Evolutionary conservation across 306 rosid genomes (phyloP).

Genomic region (Cicer arietinum): DNA sequence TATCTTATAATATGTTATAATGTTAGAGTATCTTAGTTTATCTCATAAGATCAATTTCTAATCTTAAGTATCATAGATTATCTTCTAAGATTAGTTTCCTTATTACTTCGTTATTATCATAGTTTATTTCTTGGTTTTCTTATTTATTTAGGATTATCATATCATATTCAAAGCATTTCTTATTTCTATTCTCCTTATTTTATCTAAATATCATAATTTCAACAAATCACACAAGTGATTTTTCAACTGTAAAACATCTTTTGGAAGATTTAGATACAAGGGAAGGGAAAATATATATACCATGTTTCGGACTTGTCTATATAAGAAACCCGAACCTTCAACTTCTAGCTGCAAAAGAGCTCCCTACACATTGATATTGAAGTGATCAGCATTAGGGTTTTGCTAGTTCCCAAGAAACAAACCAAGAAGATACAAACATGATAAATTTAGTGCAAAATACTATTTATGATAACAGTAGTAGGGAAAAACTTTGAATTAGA

Average conservation of each 20-base stretch:
- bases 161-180: too few species aligned
- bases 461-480: background rate
- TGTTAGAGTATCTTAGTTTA: too few species aligned
- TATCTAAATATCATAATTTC: too few species aligned
- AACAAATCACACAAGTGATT: background rate
- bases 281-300: conserved; percentile 47
- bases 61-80: too few species aligned
- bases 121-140: too few species aligned
- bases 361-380: conserved; percentile 44
- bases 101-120: too few species aligned
- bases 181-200: too few species aligned
- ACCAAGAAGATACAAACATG: background rate
- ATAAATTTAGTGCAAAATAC: conserved; percentile 28
- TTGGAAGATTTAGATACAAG: conserved; percentile 10
- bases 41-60: too few species aligned
- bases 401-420: conserved; percentile 8
- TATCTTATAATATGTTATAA: too few species aligned
- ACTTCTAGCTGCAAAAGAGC: conserved; percentile 66
- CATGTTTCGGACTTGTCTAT: conserved; percentile 97
- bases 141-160: too few species aligned
- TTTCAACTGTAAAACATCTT: conserved; percentile 14
- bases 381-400: conserved; percentile 26
- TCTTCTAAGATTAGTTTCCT: too few species aligned
- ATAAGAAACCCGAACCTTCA: conserved; percentile 94
- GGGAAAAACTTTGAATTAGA: conserved; percentile 30